Conservation (phyloP, 1,139 yeast species). For the Blastobotrys buckinghamii region DNA sequence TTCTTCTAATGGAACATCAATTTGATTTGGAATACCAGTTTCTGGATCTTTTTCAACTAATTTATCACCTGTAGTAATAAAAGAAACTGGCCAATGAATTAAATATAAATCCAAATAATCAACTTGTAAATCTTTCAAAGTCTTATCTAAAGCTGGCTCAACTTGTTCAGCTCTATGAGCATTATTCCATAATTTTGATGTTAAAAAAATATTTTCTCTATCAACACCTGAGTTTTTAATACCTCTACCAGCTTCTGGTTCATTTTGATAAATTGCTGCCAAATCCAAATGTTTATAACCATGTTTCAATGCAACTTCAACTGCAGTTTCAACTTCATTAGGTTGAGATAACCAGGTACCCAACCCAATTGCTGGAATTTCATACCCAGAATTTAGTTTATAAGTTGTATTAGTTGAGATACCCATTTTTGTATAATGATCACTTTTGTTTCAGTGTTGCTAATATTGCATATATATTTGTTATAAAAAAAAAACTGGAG, state of each 20-base stretch:
- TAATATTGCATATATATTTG: too few relatives aligned
- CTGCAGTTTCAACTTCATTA: slow-evolving; percentile 36
- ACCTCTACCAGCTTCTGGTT: slow-evolving; percentile 49
- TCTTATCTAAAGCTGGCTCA: slow-evolving; percentile 49
- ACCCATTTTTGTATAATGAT: neutral
- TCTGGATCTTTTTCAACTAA: slow-evolving; percentile 32
- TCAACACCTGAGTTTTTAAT: slow-evolving; percentile 22
- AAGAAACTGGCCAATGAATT: slow-evolving; percentile 39
- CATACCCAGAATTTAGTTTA: slow-evolving; percentile 33
- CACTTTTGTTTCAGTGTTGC: neutral
- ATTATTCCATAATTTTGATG: slow-evolving; percentile 69
- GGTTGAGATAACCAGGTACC: slow-evolving; percentile 60
- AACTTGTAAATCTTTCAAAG: slow-evolving; percentile 48
- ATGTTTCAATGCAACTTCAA: slow-evolving; percentile 26
- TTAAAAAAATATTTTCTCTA: slow-evolving; percentile 66
- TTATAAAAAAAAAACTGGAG: too few relatives aligned
- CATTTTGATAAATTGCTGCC: slow-evolving; percentile 53
- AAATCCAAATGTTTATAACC: slow-evolving; percentile 66
- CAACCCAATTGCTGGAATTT: slow-evolving; percentile 46
- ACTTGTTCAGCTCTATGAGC: slow-evolving; percentile 51
- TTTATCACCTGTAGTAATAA: slow-evolving; percentile 30
- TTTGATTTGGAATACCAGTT: slow-evolving; percentile 31
- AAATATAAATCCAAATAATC: slow-evolving; percentile 60
- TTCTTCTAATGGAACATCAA: slow-evolving; percentile 49
- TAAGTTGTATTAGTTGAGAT: slow-evolving; percentile 19